phyloP scores from a whole-genome alignment of 768 basidiomycete genomes.

The Psilocybe cubensis region DNA sequence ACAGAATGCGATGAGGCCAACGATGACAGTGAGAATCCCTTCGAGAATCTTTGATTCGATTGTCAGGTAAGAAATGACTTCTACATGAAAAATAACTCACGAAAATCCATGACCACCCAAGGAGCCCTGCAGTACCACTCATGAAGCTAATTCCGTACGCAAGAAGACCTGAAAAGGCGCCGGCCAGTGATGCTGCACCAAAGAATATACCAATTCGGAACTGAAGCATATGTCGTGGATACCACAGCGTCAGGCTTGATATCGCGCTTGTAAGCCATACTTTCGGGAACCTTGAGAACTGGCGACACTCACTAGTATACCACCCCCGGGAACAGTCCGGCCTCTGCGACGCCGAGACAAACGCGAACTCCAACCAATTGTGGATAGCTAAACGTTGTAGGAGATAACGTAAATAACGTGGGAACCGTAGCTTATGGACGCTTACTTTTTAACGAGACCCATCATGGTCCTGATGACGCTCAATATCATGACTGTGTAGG shows the following conservation, averaged over 20 bases:
- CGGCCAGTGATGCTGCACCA: conserved; percentile 64
- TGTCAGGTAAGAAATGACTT: background rate
- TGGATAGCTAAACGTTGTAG: conserved; percentile 47
- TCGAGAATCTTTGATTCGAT: conserved; percentile 53
- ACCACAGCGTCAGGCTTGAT: conserved; percentile 65
- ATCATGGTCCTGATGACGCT: conserved; percentile 51
- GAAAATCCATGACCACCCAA: conserved; percentile 75
- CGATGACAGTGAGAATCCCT: conserved; percentile 61
- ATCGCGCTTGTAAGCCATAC: background rate
- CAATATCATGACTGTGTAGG: conserved; percentile 3
- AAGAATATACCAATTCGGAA: conserved; percentile 67
- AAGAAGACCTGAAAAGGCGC: conserved; percentile 63
- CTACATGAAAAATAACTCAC: conserved; percentile 33
- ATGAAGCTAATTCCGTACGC: conserved; percentile 61
- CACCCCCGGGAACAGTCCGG: conserved; percentile 75
- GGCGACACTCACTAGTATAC: conserved; percentile 61
- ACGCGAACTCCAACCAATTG: conserved; percentile 62
- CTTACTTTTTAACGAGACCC: conserved; percentile 70
- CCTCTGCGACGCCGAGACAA: conserved; percentile 68
- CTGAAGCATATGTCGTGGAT: conserved; percentile 64
- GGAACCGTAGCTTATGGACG: background rate
- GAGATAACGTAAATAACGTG: background rate
- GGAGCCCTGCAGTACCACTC: conserved; percentile 44
- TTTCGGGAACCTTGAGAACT: background rate
- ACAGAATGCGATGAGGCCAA: conserved; percentile 56